These are phyloP conservation scores for Oxyria digyna DNA, from an alignment of 148 eudicot species.

Conservation along the genomic window DNA sequence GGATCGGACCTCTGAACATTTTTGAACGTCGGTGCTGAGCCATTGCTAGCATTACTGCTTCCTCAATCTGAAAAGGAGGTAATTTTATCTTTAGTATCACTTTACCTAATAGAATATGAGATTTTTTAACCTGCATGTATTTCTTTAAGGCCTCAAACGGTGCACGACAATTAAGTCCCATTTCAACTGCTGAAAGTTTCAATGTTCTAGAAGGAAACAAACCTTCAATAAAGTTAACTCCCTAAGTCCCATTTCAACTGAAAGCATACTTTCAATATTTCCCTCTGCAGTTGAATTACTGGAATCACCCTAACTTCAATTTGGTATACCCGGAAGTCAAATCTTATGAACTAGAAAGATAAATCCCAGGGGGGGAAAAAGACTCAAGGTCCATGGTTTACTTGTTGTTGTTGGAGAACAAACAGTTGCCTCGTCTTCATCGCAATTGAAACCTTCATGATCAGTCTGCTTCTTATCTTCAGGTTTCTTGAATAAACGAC, in stretches of 20 bases:
- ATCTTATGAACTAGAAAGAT: no score
- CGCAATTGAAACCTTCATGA: slow-evolving; percentile 35
- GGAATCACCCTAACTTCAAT: no score
- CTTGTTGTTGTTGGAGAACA: slow-evolving; percentile 31
- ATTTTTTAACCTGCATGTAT: no score
- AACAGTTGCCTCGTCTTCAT: slow-evolving; percentile 37
- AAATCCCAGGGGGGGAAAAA: no score
- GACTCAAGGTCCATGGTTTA: no score
- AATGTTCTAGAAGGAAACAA: slow-evolving; percentile 1
- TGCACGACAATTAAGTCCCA: not conserved
- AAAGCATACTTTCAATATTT: slow-evolving; percentile 94
- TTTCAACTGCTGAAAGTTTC: not conserved
- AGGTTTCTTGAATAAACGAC: slow-evolving; percentile 71
- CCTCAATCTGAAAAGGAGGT: slow-evolving; percentile 65
- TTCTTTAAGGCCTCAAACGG: no score
- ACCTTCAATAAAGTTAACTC: slow-evolving; percentile 97
- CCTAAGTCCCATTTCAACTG: slow-evolving; percentile 93
- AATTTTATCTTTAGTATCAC: not conserved
- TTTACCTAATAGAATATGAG: no score
- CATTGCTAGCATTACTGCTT: slow-evolving; percentile 78
- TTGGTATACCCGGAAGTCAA: no score
- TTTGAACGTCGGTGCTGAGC: slow-evolving; percentile 62
- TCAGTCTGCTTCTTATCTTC: slow-evolving; percentile 49
- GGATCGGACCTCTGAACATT: slow-evolving; percentile 47
- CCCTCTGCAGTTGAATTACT: slow-evolving; percentile 84